phyloP scores from a whole-genome alignment of 805 yeast genomes.

The Lipomyces kockii region DNA sequence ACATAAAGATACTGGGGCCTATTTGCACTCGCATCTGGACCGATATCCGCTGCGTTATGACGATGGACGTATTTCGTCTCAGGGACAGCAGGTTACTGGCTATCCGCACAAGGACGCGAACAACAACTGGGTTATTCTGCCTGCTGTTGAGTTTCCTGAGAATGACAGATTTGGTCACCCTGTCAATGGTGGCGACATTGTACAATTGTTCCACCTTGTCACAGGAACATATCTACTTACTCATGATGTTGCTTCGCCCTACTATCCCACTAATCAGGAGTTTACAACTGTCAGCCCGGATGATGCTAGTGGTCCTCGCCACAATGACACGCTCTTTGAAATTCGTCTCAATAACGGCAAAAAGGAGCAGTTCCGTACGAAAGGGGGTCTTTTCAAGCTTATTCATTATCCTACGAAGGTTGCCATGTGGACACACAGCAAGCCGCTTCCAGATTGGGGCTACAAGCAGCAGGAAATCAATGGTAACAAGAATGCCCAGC shows the following conservation, averaged over 20 bases:
- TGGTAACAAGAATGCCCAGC: conserved; percentile 83
- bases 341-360: conserved; percentile 64
- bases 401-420: conserved; percentile 87
- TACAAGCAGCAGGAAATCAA: conserved; percentile 89
- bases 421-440: conserved; percentile 90
- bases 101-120: conserved; percentile 56
- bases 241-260: conserved; percentile 96
- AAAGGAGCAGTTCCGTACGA: conserved; percentile 64
- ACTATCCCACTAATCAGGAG: conserved; percentile 90
- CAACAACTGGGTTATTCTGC: conserved; percentile 86
- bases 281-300: conserved; percentile 75
- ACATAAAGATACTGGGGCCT: conserved; percentile 78
- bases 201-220: conserved; percentile 79
- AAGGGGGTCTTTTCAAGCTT: conserved; percentile 68
- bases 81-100: conserved; percentile 93
- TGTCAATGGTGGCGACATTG: conserved; percentile 69
- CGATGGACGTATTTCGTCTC: conserved; percentile 93
- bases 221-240: conserved; percentile 82
- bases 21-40: conserved; percentile 79
- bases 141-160: conserved; percentile 55
- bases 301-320: conserved; percentile 57
- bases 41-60: conserved; percentile 90
- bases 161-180: conserved; percentile 51
- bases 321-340: conserved; percentile 78
- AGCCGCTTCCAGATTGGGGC: conserved; percentile 92